phyloP scores from a whole-genome alignment of 345 rosid genomes.

The Euphorbia tirucalli region DNA sequence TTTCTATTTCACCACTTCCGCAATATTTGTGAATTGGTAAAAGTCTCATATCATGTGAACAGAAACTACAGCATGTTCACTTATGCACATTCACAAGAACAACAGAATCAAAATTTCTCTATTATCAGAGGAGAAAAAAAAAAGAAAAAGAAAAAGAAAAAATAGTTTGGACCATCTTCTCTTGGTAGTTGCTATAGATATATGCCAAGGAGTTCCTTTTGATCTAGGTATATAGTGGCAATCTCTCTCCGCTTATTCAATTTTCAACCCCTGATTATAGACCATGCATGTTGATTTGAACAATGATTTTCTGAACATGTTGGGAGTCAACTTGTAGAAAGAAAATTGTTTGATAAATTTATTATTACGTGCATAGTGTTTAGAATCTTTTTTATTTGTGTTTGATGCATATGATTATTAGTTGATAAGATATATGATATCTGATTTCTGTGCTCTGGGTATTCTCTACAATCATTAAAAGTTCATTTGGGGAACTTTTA shows the following conservation, averaged over 20 bases:
- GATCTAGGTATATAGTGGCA: constrained; percentile 5
- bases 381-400: not conserved
- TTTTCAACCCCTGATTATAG: constrained; percentile 2
- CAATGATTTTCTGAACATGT: too few relatives aligned
- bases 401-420: not conserved
- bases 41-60: not conserved
- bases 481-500: not conserved
- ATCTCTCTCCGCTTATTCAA: not conserved
- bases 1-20: not conserved
- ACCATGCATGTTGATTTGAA: not conserved
- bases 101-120: not conserved
- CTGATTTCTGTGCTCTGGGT: not conserved
- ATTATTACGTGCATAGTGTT: not conserved
- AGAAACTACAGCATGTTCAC: not conserved
- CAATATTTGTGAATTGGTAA: not conserved
- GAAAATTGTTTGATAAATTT: too few relatives aligned
- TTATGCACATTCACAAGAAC: not conserved
- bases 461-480: too few relatives aligned
- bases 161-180: not conserved
- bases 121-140: not conserved
- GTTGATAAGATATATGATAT: not conserved
- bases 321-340: too few relatives aligned
- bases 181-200: not conserved
- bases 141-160: too few relatives aligned
- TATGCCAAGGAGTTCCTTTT: not conserved